Conservation (phyloP, 352 stramenopile species). For the Phytopythium montanum region DNA sequence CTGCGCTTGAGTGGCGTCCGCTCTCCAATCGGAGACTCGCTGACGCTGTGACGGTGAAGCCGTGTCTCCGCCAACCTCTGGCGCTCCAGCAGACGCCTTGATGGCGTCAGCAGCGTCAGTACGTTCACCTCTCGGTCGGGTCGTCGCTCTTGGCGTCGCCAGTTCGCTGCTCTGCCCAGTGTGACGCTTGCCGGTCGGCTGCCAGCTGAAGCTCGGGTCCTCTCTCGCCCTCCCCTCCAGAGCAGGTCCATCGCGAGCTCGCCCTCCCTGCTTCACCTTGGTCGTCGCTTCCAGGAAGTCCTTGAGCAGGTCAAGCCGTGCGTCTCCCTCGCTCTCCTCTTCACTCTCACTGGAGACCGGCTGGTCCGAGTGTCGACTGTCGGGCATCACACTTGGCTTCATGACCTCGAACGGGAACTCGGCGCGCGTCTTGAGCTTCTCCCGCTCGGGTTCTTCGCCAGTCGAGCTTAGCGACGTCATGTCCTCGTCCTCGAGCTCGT, state of each 20-base stretch:
- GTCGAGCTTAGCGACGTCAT: not conserved
- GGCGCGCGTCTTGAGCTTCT: not conserved
- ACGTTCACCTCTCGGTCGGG: not conserved
- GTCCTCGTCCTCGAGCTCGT: constrained; percentile 7
- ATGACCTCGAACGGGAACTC: not conserved
- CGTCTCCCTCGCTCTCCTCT: not conserved
- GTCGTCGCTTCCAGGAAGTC: constrained; percentile 1
- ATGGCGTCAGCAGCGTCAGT: not conserved
- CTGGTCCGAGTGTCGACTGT: not conserved
- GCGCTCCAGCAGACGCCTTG: not conserved
- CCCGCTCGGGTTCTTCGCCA: not conserved
- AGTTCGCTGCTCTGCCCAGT: not conserved
- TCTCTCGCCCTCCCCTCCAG: too few species aligned
- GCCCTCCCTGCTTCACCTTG: not conserved
- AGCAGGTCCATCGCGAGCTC: not conserved
- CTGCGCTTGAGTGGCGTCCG: not conserved
- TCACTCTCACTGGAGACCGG: not conserved
- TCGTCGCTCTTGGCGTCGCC: not conserved
- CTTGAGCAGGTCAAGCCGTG: not conserved
- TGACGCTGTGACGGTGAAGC: not conserved
- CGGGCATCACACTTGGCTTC: not conserved
- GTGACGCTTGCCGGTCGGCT: not conserved
- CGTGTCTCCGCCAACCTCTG: not conserved
- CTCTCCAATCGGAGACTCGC: not conserved
- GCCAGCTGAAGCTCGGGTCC: not conserved